phyloP scores from a whole-genome alignment of 2,329 filamentous ascomycete species.

The Aspergillus proliferans region DNA sequence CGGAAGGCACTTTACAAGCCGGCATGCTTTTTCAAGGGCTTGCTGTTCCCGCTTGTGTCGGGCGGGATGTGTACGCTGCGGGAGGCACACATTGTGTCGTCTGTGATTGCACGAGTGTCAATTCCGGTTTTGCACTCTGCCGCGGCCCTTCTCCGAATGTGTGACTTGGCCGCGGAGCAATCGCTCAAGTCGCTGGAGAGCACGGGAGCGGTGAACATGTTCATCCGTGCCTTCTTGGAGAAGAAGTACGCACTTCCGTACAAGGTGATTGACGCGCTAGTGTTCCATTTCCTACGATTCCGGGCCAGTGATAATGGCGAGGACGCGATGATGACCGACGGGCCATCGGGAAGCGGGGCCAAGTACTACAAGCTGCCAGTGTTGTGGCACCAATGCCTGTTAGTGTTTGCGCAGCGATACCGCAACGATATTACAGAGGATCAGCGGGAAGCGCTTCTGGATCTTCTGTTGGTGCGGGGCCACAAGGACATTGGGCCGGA shows the following conservation, averaged over 20 bases:
- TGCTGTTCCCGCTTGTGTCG: constrained; percentile 82
- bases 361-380: constrained; percentile 68
- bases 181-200: constrained; percentile 71
- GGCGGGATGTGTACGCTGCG: constrained; percentile 84
- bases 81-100: constrained; percentile 86
- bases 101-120: constrained; percentile 74
- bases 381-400: constrained; percentile 89
- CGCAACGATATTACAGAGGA: constrained; percentile 95
- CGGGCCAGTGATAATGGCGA: constrained; percentile 56
- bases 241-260: constrained; percentile 96
- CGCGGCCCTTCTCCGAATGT: constrained; percentile 82
- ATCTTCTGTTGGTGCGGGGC: constrained; percentile 75
- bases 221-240: constrained; percentile 86
- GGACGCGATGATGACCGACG: constrained; percentile 47
- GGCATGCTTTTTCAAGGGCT: constrained; percentile 91
- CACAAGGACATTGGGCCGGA: constrained; percentile 88
- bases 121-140: constrained; percentile 90
- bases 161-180: constrained; percentile 89
- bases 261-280: constrained; percentile 87
- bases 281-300: constrained; percentile 95
- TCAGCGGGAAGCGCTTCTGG: constrained; percentile 82
- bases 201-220: constrained; percentile 87
- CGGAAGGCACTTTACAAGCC: constrained; percentile 94
- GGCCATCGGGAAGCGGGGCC: constrained; percentile 40
- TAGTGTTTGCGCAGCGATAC: constrained; percentile 91